Evolutionary conservation across 2,329 filamentous ascomycete genomes (phyloP).

Genomic region (Lachnellula arida): DNA sequence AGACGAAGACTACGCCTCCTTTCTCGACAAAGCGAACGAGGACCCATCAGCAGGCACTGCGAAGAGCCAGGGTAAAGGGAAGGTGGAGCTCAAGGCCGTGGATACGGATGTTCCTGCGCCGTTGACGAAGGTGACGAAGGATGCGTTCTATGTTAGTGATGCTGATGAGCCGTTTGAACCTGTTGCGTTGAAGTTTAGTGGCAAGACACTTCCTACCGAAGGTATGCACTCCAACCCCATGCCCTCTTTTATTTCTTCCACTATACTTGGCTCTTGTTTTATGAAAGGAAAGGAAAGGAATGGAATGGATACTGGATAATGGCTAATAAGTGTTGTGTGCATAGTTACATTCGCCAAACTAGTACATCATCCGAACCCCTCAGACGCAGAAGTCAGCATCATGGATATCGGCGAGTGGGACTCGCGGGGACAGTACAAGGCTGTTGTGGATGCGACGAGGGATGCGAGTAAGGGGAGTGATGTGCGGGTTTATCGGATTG

Average conservation of each 20-base stretch:
- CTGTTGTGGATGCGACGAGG: slow-evolving; percentile 64
- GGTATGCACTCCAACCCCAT: slow-evolving; percentile 40
- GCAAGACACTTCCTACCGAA: slow-evolving; percentile 54
- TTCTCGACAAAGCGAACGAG: slow-evolving; percentile 82
- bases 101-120: slow-evolving; percentile 56
- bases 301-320: too few relatives aligned
- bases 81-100: slow-evolving; percentile 45
- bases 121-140: slow-evolving; percentile 47
- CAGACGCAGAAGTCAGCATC: slow-evolving; percentile 57
- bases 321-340: slow-evolving; percentile 1
- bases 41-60: slow-evolving; percentile 61
- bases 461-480: slow-evolving; percentile 58
- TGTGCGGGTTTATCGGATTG: slow-evolving; percentile 70
- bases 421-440: slow-evolving; percentile 61
- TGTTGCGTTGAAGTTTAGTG: slow-evolving; percentile 61
- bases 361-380: slow-evolving; percentile 52
- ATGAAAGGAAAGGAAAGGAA: too few relatives aligned
- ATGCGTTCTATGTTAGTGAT: slow-evolving; percentile 72
- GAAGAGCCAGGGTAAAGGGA: slow-evolving; percentile 27
- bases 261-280: neutral
- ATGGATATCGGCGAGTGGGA: slow-evolving; percentile 70
- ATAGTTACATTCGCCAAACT: slow-evolving; percentile 66
- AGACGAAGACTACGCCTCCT: slow-evolving; percentile 78
- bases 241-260: slow-evolving; percentile 12
- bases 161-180: slow-evolving; percentile 81